phyloP scores from a whole-genome alignment of 2,329 filamentous ascomycete genomes.

The Aspergillus quadrilineatus region DNA sequence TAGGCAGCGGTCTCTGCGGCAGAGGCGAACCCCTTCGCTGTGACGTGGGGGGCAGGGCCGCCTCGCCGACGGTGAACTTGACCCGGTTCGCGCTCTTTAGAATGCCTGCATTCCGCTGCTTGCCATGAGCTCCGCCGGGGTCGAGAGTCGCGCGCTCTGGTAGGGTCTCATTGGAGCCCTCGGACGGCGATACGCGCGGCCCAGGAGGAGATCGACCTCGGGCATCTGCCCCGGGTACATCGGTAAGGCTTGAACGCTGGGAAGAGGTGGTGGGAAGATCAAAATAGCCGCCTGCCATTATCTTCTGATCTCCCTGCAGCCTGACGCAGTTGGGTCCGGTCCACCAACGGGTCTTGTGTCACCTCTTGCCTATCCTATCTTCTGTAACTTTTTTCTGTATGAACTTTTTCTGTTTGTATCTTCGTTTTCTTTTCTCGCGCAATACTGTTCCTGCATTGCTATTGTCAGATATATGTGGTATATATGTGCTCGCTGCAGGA shows the following conservation, averaged over 20 bases:
- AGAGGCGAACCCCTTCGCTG: constrained; percentile 31
- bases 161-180: constrained; percentile 26
- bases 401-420: no score
- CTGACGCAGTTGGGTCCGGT: constrained; percentile 12
- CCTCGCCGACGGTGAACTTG: constrained; percentile 32
- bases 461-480: constrained; percentile 16
- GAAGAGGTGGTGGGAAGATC: constrained; percentile 29
- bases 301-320: constrained; percentile 1
- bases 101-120: constrained; percentile 40
- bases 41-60: constrained; percentile 26
- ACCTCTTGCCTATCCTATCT: constrained; percentile 5
- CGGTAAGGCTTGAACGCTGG: constrained; percentile 27
- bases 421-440: neutral
- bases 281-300: constrained; percentile 38
- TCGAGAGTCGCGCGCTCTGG: constrained; percentile 20
- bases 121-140: constrained; percentile 30
- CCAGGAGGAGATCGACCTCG: constrained; percentile 22
- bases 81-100: constrained; percentile 36
- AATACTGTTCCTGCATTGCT: constrained; percentile 15
- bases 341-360: constrained; percentile 9
- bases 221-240: constrained; percentile 21
- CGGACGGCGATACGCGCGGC: constrained; percentile 27
- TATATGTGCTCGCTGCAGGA: no score
- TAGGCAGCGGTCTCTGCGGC: constrained; percentile 34
- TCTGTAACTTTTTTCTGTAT: no score